These are phyloP conservation scores for Plectosphaerella cucumerina DNA, from an alignment of 2,329 filamentous ascomycete species.

Conservation along the genomic window DNA sequence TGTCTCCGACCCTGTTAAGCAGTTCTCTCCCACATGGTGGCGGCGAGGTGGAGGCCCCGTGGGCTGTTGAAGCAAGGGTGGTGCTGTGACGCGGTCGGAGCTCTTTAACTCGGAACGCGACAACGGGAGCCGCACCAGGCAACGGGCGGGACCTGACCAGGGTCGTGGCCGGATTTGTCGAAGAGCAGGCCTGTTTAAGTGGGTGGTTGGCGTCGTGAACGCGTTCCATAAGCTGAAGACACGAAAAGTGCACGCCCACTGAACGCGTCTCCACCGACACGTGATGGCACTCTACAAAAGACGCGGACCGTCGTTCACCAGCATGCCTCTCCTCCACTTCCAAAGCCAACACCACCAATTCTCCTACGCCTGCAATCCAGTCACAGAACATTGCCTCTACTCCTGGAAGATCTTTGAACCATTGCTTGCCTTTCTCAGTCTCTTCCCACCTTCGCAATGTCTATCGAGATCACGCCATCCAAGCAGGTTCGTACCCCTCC, in stretches of 20 bases:
- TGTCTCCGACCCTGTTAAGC: no score
- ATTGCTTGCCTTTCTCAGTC: constrained; percentile 4
- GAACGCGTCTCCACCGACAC: constrained; percentile 10
- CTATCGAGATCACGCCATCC: constrained; percentile 62
- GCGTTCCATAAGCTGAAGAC: constrained; percentile 2
- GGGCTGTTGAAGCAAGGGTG: no score
- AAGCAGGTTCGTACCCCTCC: constrained; percentile 36
- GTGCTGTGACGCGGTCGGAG: no score
- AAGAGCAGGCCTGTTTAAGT: no score
- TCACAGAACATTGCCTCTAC: not conserved
- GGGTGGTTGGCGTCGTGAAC: constrained; percentile 2
- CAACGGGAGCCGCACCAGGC: not conserved
- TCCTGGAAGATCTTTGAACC: constrained; percentile 3
- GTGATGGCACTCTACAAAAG: constrained; percentile 12
- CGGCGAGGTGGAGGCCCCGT: no score
- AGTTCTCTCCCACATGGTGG: no score
- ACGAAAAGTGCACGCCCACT: constrained; percentile 9
- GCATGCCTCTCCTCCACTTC: not conserved
- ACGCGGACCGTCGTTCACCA: constrained; percentile 2
- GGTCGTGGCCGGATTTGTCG: not conserved
- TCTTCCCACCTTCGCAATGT: constrained; percentile 52
- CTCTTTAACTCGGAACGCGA: not conserved
- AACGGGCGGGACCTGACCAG: not conserved
- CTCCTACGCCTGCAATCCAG: no score
- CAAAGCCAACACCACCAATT: constrained; percentile 2